These are phyloP conservation scores for Leccinum griseonigrum DNA, from an alignment of 1,284 basidiomycete genomes.

Conservation along the genomic window DNA sequence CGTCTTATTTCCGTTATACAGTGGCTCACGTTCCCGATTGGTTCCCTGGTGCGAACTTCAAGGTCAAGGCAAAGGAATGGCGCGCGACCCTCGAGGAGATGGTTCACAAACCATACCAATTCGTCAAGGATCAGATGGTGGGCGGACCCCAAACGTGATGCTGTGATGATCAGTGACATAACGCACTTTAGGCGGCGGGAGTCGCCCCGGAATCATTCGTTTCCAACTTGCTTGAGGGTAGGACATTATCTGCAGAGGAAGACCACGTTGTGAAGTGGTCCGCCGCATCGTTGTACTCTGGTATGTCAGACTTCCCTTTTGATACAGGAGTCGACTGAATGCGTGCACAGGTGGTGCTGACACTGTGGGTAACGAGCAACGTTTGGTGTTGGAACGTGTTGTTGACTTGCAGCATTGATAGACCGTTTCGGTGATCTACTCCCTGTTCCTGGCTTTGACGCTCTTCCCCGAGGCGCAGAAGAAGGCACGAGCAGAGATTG, in stretches of 20 bases:
- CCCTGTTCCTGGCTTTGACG: slow-evolving; percentile 38
- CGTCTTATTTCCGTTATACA: slow-evolving; percentile 24
- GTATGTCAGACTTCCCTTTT: slow-evolving; percentile 28
- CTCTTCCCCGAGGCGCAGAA: slow-evolving; percentile 39
- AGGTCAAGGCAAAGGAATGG: slow-evolving; percentile 50
- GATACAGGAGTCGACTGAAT: slow-evolving; percentile 1
- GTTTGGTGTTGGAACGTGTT: slow-evolving; percentile 24
- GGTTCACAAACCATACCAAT: slow-evolving; percentile 54
- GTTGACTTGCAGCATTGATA: slow-evolving; percentile 19
- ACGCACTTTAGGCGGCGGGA: slow-evolving; percentile 44
- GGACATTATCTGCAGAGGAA: slow-evolving; percentile 44
- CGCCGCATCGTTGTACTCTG: slow-evolving; percentile 57
- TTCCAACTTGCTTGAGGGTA: slow-evolving; percentile 47
- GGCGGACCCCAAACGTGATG: neutral
- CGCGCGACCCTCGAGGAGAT: slow-evolving; percentile 47
- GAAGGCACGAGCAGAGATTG: slow-evolving; percentile 60
- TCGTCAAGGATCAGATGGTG: slow-evolving; percentile 63
- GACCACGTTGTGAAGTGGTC: slow-evolving; percentile 60
- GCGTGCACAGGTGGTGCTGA: slow-evolving; percentile 40
- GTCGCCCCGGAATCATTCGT: slow-evolving; percentile 51
- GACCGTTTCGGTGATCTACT: slow-evolving; percentile 42
- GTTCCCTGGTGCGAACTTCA: slow-evolving; percentile 65
- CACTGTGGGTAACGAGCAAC: slow-evolving; percentile 35
- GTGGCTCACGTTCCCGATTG: slow-evolving; percentile 60
- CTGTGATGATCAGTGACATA: neutral